Percentiles rank a stretch among this genome's conserved stretches.
Evolutionary conservation across 2,329 filamentous ascomycete genomes (phyloP).

Genomic region (Colletotrichum brevisporum): DNA sequence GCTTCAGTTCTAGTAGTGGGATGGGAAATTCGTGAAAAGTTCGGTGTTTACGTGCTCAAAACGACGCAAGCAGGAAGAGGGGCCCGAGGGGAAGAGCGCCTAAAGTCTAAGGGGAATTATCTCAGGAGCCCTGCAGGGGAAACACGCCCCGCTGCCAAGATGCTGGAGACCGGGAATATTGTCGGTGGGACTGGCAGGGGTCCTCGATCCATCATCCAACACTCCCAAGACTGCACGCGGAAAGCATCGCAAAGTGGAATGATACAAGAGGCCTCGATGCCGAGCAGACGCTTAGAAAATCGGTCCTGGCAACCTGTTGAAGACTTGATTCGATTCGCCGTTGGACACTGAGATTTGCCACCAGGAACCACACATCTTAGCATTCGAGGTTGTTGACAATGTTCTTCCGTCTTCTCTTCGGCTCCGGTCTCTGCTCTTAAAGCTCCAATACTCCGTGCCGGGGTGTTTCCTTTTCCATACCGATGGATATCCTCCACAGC

Average conservation of each 20-base stretch:
- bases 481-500: not conserved
- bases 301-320: conserved; percentile 6
- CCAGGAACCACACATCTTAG: too few species aligned
- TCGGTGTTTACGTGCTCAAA: not conserved
- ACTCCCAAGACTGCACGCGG: not conserved
- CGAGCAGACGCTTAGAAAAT: not conserved
- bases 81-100: not conserved
- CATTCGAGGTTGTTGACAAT: too few species aligned
- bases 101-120: conserved; percentile 10
- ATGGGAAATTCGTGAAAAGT: conserved; percentile 2
- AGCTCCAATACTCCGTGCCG: not conserved
- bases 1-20: not conserved
- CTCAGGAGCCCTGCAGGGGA: conserved; percentile 26
- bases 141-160: conserved; percentile 26
- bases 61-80: not conserved
- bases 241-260: not conserved
- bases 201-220: not conserved
- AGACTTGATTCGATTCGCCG: not conserved
- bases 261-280: not conserved
- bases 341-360: too few species aligned
- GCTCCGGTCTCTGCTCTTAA: not conserved
- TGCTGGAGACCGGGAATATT: conserved; percentile 1
- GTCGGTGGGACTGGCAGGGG: conserved; percentile 1
- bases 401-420: too few species aligned
- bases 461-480: not conserved